phyloP scores from a whole-genome alignment of 2,329 filamentous ascomycete genomes.

The Trichophyton schoenleinii region DNA sequence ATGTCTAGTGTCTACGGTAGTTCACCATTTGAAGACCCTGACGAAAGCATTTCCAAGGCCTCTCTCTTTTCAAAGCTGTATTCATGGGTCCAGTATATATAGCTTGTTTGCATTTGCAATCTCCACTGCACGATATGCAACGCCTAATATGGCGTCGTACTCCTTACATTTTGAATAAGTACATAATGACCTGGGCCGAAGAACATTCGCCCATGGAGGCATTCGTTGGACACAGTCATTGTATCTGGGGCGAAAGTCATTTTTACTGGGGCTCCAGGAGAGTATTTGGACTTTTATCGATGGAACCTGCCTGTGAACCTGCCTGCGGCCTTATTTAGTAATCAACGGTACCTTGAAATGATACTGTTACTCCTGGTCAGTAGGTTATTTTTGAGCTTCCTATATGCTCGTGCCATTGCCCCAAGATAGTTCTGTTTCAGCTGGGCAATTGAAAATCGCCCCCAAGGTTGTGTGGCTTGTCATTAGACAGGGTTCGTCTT shows the following conservation, averaged over 20 bases:
- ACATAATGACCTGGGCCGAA: no score
- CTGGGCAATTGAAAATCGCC: background rate
- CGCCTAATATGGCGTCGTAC: no score
- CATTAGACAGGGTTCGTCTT: background rate
- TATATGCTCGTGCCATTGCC: background rate
- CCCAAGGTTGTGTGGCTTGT: background rate
- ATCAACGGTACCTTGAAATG: background rate
- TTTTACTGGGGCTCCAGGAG: no score
- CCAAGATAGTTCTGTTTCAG: background rate
- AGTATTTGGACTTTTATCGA: no score
- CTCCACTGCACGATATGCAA: background rate
- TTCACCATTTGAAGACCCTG: background rate
- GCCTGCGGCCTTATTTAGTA: background rate
- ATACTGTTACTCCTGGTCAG: background rate
- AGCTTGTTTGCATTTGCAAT: background rate
- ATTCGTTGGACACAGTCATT: no score
- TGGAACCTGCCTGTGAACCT: background rate
- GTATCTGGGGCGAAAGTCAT: no score
- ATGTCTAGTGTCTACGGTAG: background rate
- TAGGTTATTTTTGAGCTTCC: background rate
- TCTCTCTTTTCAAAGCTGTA: background rate
- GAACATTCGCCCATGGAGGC: no score
- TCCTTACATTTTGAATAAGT: no score
- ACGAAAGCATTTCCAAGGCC: background rate
- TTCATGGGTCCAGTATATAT: background rate